Evolutionary conservation across 257 asterid genomes (phyloP).

Genomic region (Primulina eburnea): DNA sequence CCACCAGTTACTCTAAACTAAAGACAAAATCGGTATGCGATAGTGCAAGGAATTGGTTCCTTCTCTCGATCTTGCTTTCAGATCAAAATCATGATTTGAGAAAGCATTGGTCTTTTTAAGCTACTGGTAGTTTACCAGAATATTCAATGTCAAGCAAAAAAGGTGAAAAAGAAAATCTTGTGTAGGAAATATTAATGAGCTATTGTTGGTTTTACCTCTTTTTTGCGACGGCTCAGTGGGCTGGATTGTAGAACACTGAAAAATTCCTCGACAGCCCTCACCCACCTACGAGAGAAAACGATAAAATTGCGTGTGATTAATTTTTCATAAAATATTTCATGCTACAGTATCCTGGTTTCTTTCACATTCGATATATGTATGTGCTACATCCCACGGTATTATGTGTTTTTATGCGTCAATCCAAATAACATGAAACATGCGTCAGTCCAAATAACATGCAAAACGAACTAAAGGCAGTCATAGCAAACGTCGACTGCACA

Average conservation of each 20-base stretch:
- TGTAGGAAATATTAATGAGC: conserved; percentile 1
- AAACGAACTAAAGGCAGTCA: neutral
- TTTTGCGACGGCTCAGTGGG: conserved; percentile 44
- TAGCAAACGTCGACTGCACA: neutral
- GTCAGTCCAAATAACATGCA: neutral
- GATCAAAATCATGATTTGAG: neutral
- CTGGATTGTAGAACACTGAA: conserved; percentile 54
- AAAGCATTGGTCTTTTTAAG: neutral
- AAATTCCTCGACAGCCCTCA: conserved; percentile 82
- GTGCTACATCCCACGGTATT: neutral
- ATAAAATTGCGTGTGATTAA: neutral
- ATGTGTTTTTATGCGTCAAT: too few species aligned
- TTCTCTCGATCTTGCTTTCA: neutral
- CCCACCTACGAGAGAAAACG: conserved; percentile 61
- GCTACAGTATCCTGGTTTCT: neutral
- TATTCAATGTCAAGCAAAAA: neutral
- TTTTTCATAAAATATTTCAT: neutral
- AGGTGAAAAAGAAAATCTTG: neutral
- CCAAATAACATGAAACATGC: neutral
- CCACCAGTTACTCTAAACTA: too few species aligned
- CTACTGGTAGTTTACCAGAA: neutral
- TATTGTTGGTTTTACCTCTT: conserved; percentile 32
- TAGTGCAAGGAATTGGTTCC: neutral
- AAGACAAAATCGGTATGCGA: neutral
- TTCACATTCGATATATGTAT: neutral